Percentiles rank a stretch among this genome's conserved stretches.
Evolutionary conservation across 2,329 filamentous ascomycete species (phyloP).

Genomic region (Paramyrothecium roridum): DNA sequence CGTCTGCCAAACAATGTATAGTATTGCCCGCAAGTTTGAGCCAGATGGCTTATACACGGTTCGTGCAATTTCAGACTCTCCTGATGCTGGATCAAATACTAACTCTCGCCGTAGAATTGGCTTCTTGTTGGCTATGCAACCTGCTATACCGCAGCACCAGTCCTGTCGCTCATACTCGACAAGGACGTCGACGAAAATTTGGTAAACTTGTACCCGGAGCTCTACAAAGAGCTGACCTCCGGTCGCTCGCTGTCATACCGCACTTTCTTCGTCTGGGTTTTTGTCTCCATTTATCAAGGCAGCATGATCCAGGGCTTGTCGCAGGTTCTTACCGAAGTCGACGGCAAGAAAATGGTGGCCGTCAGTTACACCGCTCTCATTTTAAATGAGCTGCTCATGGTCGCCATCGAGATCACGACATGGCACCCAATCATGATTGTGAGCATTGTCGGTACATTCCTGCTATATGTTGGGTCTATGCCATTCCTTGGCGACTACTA

Average conservation of each 20-base stretch:
- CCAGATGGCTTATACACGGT: constrained; percentile 88
- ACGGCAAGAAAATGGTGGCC: constrained; percentile 74
- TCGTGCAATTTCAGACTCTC: constrained; percentile 11
- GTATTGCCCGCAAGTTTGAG: constrained; percentile 87
- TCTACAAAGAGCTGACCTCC: constrained; percentile 95
- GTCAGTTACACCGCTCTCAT: constrained; percentile 91
- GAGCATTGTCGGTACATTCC: constrained; percentile 76
- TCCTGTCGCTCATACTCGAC: constrained; percentile 91
- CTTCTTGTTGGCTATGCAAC: constrained; percentile 95
- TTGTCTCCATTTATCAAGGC: constrained; percentile 93
- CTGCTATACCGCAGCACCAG: constrained; percentile 88
- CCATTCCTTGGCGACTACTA: constrained; percentile 91
- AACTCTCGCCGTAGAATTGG: constrained; percentile 58
- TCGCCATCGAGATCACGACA: constrained; percentile 91
- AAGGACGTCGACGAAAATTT: constrained; percentile 92
- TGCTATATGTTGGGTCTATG: constrained; percentile 76
- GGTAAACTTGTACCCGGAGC: constrained; percentile 91
- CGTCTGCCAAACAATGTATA: constrained; percentile 97
- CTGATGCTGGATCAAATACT: not conserved
- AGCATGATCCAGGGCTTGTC: constrained; percentile 92
- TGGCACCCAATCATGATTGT: constrained; percentile 95
- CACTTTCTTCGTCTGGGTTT: constrained; percentile 95
- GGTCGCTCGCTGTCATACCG: constrained; percentile 85
- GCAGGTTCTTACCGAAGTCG: constrained; percentile 79
- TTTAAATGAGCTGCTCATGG: constrained; percentile 95